Base-by-base conservation (phyloP, 1,284 basidiomycete genomes). In the Ustilago lituana region DNA sequence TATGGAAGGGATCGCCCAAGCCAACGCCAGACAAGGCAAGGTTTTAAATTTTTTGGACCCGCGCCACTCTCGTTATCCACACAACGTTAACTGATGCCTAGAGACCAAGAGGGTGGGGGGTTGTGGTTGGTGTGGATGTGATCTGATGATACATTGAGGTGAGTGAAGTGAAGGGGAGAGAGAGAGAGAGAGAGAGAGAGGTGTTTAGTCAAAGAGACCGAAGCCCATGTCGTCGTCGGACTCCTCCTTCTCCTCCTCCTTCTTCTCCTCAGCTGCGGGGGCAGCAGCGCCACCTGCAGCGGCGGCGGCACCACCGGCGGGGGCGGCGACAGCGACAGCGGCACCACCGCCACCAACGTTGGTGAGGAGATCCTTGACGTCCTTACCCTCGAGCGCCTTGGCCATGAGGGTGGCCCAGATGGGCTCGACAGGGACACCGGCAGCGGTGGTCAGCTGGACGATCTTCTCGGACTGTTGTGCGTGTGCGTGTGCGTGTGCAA, bases 321-420 rank as follows among this genome's bases (percentile, higher is more conserved):
- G 84, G 56, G 84, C 86, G 53, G 79, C 83, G 40, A n/a, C n/a
- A n/a, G 85, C 85, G 41, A 86, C 84, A 32, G 72, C 68, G 35
- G 75, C 87, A 44, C 74, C 93, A 80, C 91, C 91, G 75, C 91
- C 90, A 78, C 92, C 91, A 73, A 95, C 90, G 86, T 93, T 94
- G 74, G 91, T 91, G 64, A 97, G 88, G 73, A 98, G 87, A 52
- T 95, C 93, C 86, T 94, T 97, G 82, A 98, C 87, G 85, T 98
- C 89, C 88, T 96, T 97, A 80, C 94, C 94, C 86, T 96, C 94
- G 53, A 98, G 89, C 33, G 95, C 94, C 85, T 98, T 98, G 77
- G 95, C 91, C 82, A 98, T 90, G 78, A 98, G 90, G 44, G 89
- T 85, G 65, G 94, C 94, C 95, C 95, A 98, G 87, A 98, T 98